Base-by-base conservation (phyloP, 2,329 filamentous ascomycete species). In the Penicillium sp. region DNA sequence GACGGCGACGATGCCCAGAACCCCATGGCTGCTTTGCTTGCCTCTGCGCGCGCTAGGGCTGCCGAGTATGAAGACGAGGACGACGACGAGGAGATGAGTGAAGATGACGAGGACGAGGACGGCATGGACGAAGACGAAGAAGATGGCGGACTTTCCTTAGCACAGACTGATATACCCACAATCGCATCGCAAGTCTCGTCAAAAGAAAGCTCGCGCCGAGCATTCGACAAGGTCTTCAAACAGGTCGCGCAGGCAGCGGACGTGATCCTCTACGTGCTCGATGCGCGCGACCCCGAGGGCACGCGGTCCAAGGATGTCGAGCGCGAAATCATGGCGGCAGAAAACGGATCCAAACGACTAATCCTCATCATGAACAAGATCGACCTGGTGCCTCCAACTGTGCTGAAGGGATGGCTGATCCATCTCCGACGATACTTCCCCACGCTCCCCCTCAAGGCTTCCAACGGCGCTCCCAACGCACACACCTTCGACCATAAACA, bases 301-400 rank as follows among this genome's bases (percentile, higher is more conserved):
- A 97, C 92, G 28, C 83, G 92, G 62, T 97, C 92, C 38, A 89
- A 88, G 69, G 91, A 96, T 63, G 88, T 97, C 46, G 92, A 97
- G 79, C 87, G 90, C 60, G 87, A 89, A 75, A 86, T 97, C 71
- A 92, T 95, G 88, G 88, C 91, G n/a, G 88, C 90, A 9, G 89
- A 90, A 14, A 83, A 82, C 26, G 89, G 89, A 56, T 87, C 87
- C 63, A 97, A 97, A 79, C 84, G 92, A 52, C 81, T 97, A 58
- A 96, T 97, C 59, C 84, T 97, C 58, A 84, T 97, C 57, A 80
- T 97, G 64, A 97, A 97, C 86, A 97, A 97, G 83, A 92, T 96
- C 70, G 92, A 97, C 71, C 82, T 97, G 56, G 83, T 97, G 47
- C 92, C 92, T 2, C 85, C 90, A 21, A 81, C 86, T 47, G 88